A percentile compares a stretch with the other conserved stretches of the same genome.
Evolutionary conservation across 768 basidiomycete species (phyloP).

Genomic region (Lactifluus subvellereus): DNA sequence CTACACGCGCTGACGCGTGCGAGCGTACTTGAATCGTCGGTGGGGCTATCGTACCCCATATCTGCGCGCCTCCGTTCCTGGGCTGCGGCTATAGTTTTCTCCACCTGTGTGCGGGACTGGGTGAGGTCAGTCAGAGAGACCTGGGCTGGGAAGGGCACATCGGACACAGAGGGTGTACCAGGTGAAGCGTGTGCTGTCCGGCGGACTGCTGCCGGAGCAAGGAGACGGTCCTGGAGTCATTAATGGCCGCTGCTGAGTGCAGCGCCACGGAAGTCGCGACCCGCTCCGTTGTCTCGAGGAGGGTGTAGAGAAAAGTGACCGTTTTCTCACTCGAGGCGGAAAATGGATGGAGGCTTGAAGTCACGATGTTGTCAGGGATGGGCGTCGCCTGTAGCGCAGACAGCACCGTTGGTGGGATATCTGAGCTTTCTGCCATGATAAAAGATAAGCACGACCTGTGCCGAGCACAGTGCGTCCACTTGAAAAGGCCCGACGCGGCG

Average conservation of each 20-base stretch:
- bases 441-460: neutral
- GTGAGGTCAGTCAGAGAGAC: neutral
- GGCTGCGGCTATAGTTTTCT: constrained; percentile 8
- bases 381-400: constrained; percentile 13
- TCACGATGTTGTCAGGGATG: neutral
- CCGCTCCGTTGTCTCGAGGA: constrained; percentile 14
- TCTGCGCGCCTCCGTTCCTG: constrained; percentile 2
- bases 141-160: neutral
- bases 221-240: constrained; percentile 22
- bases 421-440: constrained; percentile 14
- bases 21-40: constrained; percentile 5
- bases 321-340: constrained; percentile 16
- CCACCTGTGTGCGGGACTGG: constrained; percentile 21
- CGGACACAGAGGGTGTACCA: constrained; percentile 1
- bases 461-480: too few relatives aligned
- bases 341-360: constrained; percentile 6
- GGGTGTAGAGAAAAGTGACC: constrained; percentile 10
- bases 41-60: constrained; percentile 14
- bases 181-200: constrained; percentile 13
- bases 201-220: constrained; percentile 20
- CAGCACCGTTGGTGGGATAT: constrained; percentile 11
- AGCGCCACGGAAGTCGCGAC: constrained; percentile 12
- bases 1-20: constrained; percentile 15
- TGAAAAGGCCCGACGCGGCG: neutral
- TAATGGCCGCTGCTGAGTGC: constrained; percentile 10